phyloP scores from a whole-genome alignment of 805 yeast genomes.

The Sungouiella thailandica region DNA sequence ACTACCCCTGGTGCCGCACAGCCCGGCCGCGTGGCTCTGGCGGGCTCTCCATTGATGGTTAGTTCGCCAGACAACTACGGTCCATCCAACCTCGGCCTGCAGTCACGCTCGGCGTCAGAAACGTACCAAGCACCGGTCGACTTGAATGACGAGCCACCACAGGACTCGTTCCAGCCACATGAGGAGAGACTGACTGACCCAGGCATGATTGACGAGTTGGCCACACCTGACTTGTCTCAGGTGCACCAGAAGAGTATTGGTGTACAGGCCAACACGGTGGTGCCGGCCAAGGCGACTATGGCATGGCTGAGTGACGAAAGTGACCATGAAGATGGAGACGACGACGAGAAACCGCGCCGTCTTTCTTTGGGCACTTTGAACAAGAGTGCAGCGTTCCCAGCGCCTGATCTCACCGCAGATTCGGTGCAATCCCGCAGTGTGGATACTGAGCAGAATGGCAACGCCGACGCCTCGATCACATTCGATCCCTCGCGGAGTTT shows the following conservation, averaged over 20 bases:
- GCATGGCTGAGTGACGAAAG: slow-evolving; percentile 90
- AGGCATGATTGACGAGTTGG: slow-evolving; percentile 7
- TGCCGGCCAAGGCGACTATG: slow-evolving; percentile 80
- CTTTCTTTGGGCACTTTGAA: slow-evolving; percentile 3
- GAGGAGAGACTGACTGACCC: neutral
- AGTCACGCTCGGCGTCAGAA: neutral
- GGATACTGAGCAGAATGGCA: neutral
- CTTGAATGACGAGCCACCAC: neutral
- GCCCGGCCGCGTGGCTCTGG: neutral
- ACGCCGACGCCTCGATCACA: neutral
- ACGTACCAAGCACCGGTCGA: neutral
- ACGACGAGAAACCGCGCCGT: slow-evolving; percentile 8
- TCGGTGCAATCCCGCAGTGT: too few species aligned
- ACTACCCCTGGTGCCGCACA: neutral
- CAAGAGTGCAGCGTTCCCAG: neutral
- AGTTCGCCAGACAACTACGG: too few species aligned
- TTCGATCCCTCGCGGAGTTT: too few species aligned
- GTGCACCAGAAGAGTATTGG: slow-evolving; percentile 29
- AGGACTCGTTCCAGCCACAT: neutral
- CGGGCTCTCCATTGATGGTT: too few species aligned
- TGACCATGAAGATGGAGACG: slow-evolving; percentile 34
- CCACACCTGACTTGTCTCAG: slow-evolving; percentile 10
- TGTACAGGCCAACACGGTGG: slow-evolving; percentile 60
- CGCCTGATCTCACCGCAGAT: too few species aligned
- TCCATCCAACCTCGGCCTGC: neutral